These are phyloP conservation scores for Arctium minus DNA, from an alignment of 129 eudicot species.

Conservation along the genomic window DNA sequence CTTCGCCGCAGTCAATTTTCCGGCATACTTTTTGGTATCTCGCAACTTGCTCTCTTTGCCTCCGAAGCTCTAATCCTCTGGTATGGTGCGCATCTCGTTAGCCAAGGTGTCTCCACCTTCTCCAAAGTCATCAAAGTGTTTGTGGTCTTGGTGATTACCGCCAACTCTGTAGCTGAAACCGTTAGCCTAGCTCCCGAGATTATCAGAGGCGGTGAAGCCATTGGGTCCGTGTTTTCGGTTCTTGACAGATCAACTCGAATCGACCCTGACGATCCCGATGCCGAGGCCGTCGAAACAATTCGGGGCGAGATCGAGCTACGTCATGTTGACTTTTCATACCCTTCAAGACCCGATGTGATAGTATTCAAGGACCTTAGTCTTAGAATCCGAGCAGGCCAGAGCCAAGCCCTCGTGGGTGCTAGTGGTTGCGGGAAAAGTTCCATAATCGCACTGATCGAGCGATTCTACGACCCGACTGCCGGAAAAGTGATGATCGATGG, in stretches of 20 bases:
- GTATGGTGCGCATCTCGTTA: constrained; percentile 91
- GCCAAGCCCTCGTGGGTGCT: constrained; percentile 97
- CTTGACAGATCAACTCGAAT: constrained; percentile 78
- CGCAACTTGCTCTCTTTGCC: constrained; percentile 88
- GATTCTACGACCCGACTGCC: constrained; percentile 74
- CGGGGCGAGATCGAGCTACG: constrained; percentile 93
- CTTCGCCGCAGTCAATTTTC: constrained; percentile 70
- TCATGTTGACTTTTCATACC: constrained; percentile 89
- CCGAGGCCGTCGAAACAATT: constrained; percentile 59
- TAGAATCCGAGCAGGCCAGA: constrained; percentile 87
- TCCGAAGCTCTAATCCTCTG: constrained; percentile 95
- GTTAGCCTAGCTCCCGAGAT: constrained; percentile 96
- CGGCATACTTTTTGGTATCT: constrained; percentile 78
- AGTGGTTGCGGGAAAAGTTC: constrained; percentile 98
- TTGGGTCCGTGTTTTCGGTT: constrained; percentile 83
- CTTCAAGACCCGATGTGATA: constrained; percentile 76
- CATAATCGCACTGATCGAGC: constrained; percentile 70
- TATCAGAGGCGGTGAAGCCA: constrained; percentile 92
- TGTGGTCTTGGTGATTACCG: constrained; percentile 82
- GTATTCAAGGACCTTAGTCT: constrained; percentile 82
- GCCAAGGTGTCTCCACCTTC: constrained; percentile 73
- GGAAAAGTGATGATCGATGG: constrained; percentile 98
- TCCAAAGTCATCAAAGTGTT: constrained; percentile 90
- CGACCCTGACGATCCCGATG: constrained; percentile 84
- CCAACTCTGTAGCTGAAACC: constrained; percentile 91